Base-by-base conservation (phyloP, 768 basidiomycete genomes). In the Lentinus brumalis region DNA sequence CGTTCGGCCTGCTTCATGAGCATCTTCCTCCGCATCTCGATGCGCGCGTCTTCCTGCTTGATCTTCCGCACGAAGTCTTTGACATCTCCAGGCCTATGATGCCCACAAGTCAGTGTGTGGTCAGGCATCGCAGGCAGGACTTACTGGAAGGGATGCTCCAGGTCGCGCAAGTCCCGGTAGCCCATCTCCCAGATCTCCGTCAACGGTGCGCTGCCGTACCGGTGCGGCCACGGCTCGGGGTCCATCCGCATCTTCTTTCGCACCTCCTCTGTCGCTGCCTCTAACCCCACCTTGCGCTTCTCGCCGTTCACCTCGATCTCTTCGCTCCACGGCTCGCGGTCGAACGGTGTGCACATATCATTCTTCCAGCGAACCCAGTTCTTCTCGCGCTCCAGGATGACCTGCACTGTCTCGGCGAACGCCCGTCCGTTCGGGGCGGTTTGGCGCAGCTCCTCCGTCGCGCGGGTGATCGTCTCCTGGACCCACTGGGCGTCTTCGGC, bases 321-420 rank as follows among this genome's bases (percentile, higher is more conserved):
- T 45, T 74, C 71, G 11, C 74, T 76, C 83, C 87, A 85, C 5
- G 89, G 79, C 41, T 86, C 86, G 66, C 86, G 87, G 70, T 92
- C 91, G 68, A 95, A 94, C 3, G 88, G 83, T 15, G 84, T 77
- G 70, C 93, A 95, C 2, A 89, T 73, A 44, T 91, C 87, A 64
- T 90, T 91, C 76, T 95, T 95, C 93, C 92, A 95, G 63, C 83
- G 85, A 4, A 92, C 85, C 94, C 94, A 96, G 68, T 93, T 94
- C 71, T 85, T 87, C 75, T 96, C 94, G 53, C 93, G 81, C 65
- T 91, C 87, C 6, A 95, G 78, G 39, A 94, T 87, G 9, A 81
- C 77, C 53, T 72, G 77, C 29, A 90, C 87, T 0, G 91, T 90
- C 12, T 92, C 91, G 1, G 88, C 82, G 71, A 94, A 92, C 31